Evolutionary conservation across 202 grass and related monocot genomes (phyloP).

Genomic region (Carex sylvatica): DNA sequence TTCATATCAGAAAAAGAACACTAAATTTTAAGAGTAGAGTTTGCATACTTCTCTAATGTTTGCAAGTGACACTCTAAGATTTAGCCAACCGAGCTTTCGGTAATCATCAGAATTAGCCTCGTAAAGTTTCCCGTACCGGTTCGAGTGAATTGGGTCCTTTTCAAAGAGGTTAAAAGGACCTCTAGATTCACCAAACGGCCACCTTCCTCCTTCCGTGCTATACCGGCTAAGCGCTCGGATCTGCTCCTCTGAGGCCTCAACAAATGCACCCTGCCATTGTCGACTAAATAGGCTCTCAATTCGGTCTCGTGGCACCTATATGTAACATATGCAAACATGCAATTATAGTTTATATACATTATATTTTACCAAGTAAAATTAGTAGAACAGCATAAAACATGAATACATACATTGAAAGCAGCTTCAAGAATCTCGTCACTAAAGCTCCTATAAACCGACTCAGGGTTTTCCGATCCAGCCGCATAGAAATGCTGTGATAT

Average conservation of each 20-base stretch:
- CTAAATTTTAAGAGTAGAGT: background rate
- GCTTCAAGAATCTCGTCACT: slow-evolving; percentile 54
- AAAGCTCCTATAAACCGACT: slow-evolving; percentile 47
- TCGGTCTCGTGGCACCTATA: slow-evolving; percentile 35
- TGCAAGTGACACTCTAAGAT: slow-evolving; percentile 55
- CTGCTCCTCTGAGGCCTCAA: slow-evolving; percentile 64
- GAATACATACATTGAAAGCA: slow-evolving; percentile 42
- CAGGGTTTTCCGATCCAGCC: slow-evolving; percentile 41
- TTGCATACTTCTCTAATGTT: slow-evolving; percentile 55
- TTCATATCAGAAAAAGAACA: background rate
- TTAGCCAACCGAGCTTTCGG: slow-evolving; percentile 36
- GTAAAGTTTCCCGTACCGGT: slow-evolving; percentile 50
- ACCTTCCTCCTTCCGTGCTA: slow-evolving; percentile 33
- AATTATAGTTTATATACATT: background rate
- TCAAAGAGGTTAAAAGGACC: slow-evolving; percentile 45
- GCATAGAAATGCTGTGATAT: slow-evolving; percentile 50
- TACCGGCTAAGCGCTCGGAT: slow-evolving; percentile 37
- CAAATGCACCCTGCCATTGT: slow-evolving; percentile 36
- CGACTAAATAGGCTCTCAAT: slow-evolving; percentile 37
- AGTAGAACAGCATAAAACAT: background rate
- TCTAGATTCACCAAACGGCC: slow-evolving; percentile 49
- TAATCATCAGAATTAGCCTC: slow-evolving; percentile 65
- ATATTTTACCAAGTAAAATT: background rate
- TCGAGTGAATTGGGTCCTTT: slow-evolving; percentile 50
- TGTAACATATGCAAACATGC: background rate